Base-by-base conservation (phyloP, 2,329 filamentous ascomycete species). In the Stachybotrys elegans region DNA sequence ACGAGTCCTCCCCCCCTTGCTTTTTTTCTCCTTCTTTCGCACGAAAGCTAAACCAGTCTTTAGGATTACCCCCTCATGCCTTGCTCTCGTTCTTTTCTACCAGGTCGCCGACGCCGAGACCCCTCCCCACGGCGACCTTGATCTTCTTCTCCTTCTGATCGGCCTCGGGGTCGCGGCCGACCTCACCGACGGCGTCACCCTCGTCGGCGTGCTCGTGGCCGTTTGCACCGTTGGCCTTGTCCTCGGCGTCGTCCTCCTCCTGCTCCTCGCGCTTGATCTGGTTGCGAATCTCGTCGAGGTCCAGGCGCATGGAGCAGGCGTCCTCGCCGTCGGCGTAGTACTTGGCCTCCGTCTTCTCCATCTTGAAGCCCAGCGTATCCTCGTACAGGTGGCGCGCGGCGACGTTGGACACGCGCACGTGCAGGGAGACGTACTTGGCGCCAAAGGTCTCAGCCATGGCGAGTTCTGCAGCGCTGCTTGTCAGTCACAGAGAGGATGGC, bases 241-340 rank as follows among this genome's bases (percentile, higher is more conserved):
- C 74, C 55, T 75, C 73, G 55, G 49, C 56, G 13, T 51, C 49
- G 16, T 52, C 50, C 37, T 59, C 61, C 16, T 54, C 57, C n/a
- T n/a, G n/a, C 7, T 57, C 53, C 23, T 58, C 69, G 19, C 66
- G 70, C 37, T 74, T 63, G 43, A 71, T 58, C 59, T 70, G 68
- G 46, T 71, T 69, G 49, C 71, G 65, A 61, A 86, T 74, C 52
- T 75, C 72, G 47, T 78, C 71, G 35, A 98, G 76, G 58, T 97
- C 86, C 64, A 95, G 86, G 50, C 83, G 84, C 93, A 98, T 98
- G 61, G 83, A 87, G 63, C 83, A 95, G 29, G 93, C 93, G 71
- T 98, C 89, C 71, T 98, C 93, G 48, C 92, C 92, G 65, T 98
- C 93, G 46, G 93, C 93, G 64, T 98, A 98, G 78, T 95, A 95